A percentile compares a stretch with the other conserved stretches of the same genome.
Evolutionary conservation across 345 rosid species (phyloP).

Genomic region (Boechera divaricarpa): DNA sequence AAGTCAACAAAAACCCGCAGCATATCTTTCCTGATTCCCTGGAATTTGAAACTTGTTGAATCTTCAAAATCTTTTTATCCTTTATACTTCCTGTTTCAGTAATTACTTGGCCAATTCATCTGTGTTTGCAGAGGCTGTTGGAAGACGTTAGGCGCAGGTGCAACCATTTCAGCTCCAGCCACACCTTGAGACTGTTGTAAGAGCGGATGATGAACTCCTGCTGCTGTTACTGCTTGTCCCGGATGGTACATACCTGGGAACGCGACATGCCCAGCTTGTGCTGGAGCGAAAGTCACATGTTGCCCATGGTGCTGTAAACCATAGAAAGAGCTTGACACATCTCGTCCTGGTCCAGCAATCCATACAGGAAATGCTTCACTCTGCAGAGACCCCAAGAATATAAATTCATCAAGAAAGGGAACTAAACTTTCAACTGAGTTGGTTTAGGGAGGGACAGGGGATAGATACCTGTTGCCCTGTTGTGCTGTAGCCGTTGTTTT

Average conservation of each 20-base stretch:
- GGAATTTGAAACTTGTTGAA: constrained; percentile 37
- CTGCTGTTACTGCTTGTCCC: constrained; percentile 69
- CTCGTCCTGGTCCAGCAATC: constrained; percentile 83
- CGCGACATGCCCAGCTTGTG: constrained; percentile 74
- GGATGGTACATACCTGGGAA: constrained; percentile 78
- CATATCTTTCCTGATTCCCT: constrained; percentile 35
- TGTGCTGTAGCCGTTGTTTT: constrained; percentile 69
- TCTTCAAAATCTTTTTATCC: constrained; percentile 30
- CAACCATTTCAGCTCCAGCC: constrained; percentile 77
- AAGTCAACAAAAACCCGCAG: constrained; percentile 24
- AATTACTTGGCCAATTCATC: constrained; percentile 87
- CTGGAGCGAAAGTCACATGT: constrained; percentile 75
- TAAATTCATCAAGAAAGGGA: constrained; percentile 35
- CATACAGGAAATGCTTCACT: constrained; percentile 86
- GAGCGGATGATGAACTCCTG: constrained; percentile 69
- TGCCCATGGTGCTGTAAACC: constrained; percentile 87
- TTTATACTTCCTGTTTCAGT: constrained; percentile 55
- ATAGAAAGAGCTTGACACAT: constrained; percentile 76
- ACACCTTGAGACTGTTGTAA: constrained; percentile 78
- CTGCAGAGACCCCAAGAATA: constrained; percentile 50
- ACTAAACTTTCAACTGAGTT: constrained; percentile 11
- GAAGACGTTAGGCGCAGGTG: constrained; percentile 72
- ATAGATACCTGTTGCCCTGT: constrained; percentile 71
- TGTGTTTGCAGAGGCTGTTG: constrained; percentile 96
- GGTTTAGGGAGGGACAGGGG: neutral